phyloP scores from a whole-genome alignment of 2,329 filamentous ascomycete genomes.

The Botryotinia calthae region DNA sequence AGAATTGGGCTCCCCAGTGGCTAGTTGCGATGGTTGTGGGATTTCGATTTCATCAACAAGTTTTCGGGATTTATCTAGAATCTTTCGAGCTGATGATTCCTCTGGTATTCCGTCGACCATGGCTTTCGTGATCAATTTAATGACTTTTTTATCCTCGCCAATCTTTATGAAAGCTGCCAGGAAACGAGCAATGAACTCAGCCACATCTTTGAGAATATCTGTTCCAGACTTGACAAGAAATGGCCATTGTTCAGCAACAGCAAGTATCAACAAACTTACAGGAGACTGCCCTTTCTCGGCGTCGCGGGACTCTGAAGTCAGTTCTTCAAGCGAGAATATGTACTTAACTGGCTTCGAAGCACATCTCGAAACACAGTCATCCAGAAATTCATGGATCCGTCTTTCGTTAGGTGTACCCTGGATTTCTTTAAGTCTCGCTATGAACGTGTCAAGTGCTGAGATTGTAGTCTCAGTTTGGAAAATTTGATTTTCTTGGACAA shows the following conservation, averaged over 20 bases:
- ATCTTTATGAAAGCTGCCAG: constrained; percentile 53
- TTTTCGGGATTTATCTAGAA: constrained; percentile 31
- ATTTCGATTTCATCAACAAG: constrained; percentile 33
- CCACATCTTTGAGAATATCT: constrained; percentile 48
- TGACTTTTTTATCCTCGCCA: constrained; percentile 48
- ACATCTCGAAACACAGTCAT: constrained; percentile 77
- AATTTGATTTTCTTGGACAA: constrained; percentile 66
- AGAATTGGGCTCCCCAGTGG: background rate
- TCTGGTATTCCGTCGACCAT: constrained; percentile 42
- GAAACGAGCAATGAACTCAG: constrained; percentile 57
- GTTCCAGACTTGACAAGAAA: constrained; percentile 58
- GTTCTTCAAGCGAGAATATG: constrained; percentile 64
- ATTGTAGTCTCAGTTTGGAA: constrained; percentile 48
- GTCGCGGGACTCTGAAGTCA: constrained; percentile 42
- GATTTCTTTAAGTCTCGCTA: constrained; percentile 40
- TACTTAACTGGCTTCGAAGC: constrained; percentile 79
- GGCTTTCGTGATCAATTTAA: constrained; percentile 47
- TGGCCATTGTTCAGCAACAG: constrained; percentile 74
- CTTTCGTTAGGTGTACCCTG: constrained; percentile 41
- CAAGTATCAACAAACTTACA: constrained; percentile 64
- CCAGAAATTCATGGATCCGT: constrained; percentile 67
- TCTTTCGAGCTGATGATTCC: constrained; percentile 39
- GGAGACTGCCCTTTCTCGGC: constrained; percentile 38
- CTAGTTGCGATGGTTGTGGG: constrained; percentile 21
- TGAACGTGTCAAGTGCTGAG: constrained; percentile 49